Conservation (phyloP, 73 alveolate genomes). For the Paramecium pentaurelia region DNA sequence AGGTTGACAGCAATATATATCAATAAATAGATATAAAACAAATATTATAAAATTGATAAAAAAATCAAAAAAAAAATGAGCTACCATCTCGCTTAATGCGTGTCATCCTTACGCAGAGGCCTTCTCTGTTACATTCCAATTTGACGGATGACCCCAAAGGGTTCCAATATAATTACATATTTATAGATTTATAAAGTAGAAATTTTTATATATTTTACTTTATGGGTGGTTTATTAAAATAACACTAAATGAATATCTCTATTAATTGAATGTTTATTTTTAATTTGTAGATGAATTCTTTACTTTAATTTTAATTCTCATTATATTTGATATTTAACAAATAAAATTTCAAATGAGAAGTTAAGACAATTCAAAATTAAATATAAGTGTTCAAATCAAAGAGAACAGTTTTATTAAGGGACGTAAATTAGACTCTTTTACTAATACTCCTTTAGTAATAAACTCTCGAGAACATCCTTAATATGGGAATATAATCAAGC, state of each 20-base stretch:
- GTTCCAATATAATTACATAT: neutral
- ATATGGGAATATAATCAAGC: neutral
- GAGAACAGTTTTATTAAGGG: neutral
- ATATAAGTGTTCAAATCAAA: neutral
- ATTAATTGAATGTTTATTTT: too few relatives aligned
- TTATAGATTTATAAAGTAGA: neutral
- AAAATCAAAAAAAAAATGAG: constrained; percentile 48
- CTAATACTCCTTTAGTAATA: neutral
- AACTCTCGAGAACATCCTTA: constrained; percentile 5
- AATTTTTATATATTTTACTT: neutral
- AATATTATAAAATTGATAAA: neutral
- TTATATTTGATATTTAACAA: neutral
- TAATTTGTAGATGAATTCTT: neutral
- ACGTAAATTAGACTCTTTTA: neutral
- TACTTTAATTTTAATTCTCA: neutral
- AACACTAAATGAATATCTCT: neutral
- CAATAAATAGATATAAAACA: neutral
- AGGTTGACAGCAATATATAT: neutral
- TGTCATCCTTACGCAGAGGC: constrained; percentile 99
- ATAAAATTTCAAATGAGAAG: constrained; percentile 30
- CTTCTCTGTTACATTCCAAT: constrained; percentile 99
- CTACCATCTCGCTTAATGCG: constrained; percentile 76
- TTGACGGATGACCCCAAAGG: constrained; percentile 66
- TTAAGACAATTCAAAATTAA: constrained; percentile 24
- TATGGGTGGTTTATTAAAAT: neutral